Base-by-base conservation (phyloP, 805 yeast genomes). In the Candida rishiriensis region DNA sequence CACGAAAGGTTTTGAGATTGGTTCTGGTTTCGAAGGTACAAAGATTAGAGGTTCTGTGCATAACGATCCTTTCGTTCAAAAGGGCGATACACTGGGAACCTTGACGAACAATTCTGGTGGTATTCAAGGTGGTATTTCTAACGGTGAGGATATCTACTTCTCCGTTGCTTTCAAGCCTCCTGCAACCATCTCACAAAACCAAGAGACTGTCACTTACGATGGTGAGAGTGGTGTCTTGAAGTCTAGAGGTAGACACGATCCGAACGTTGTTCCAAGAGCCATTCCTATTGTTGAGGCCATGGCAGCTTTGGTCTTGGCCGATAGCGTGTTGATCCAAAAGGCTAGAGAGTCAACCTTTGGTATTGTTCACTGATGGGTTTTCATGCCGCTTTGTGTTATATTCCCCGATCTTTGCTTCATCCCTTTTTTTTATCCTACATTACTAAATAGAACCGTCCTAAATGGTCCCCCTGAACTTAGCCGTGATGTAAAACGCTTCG, bases 171-270 rank as follows among this genome's bases (percentile, higher is more conserved):
- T 93, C 80, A 93, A 93, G 72, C 90, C 98, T 2, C 97, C 96
- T 14, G 99, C 99, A 40, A 93, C 99, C 35, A 93, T 93, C 55
- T 81, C 93, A 41, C 95, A 90, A 72, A 93, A 85, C 59, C 99
- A 93, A 72, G 68, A 73, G 35, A 93, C 99, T 14, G 79, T 88
- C 26, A 78, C 93, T 39, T 93, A 90, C 69, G 90, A 86, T 21
- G 99, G 99, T 57, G 75, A 77, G 54, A 80, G 71, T 40, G 99
- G 99, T 61, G 79, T 83, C 10, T 74, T 93, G 48, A 96, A 93
- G 42, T 97, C 99, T 31, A 83, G 91, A 65, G 99, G 99, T 44
- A 86, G 99, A 76, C 99, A 93, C 61, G 99, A 93, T 64, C 99
- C 99, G 30, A 88, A 90, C 59, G 99, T 93, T 43, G 95, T 95